Base-by-base conservation (phyloP, 768 basidiomycete genomes). In the Mycena filopes region DNA sequence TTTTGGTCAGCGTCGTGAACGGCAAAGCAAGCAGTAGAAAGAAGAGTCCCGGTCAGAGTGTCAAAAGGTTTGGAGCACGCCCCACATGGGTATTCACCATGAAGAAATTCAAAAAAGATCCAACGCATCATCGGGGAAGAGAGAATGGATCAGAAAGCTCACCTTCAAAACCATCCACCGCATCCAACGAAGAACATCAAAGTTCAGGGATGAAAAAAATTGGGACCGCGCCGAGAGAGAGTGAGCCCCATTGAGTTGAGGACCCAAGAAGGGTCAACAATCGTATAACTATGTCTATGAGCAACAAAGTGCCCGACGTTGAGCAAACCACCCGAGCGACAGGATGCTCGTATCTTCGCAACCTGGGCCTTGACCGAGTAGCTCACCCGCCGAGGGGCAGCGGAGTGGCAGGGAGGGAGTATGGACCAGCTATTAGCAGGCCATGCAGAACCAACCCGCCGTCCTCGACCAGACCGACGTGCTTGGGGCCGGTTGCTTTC, bases 161-260 rank as follows among this genome's bases (percentile, higher is more conserved):
- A 74, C 73, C 68, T 65, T 15, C 46, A 10, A 55, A 18, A 40
- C 5, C 16, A 59, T 36, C 15, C 11, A 36, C 11, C 54, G 58
- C 46, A 65, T 51, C 38, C 49, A 13, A 55, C 56, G 55, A 84
- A 84, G 61, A 85, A 85, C 85, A 79, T 72, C 82, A 77, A 89
- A 80, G 86, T 83, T 83, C 86, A 65, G 51, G 63, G 25, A 64
- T 72, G 74, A 73, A 83, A 87, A 91, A 92, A 91, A 89, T 84
- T 70, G 55, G 71, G 49, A 46, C 72, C 76, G 80, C 83, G 88
- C 85, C 88, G 87, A 81, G 81, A 76, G 85, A 92, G 89, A 93
- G 90, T 92, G 89, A 93, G 92, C 92, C 92, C 92, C 92, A 92
- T 93, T 93, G 87, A 84, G 92, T 92, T 91, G 83, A 87, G 78